These are phyloP conservation scores for Amphicarpaea edgeworthii DNA, from an alignment of 306 rosid species.

Conservation along the genomic window DNA sequence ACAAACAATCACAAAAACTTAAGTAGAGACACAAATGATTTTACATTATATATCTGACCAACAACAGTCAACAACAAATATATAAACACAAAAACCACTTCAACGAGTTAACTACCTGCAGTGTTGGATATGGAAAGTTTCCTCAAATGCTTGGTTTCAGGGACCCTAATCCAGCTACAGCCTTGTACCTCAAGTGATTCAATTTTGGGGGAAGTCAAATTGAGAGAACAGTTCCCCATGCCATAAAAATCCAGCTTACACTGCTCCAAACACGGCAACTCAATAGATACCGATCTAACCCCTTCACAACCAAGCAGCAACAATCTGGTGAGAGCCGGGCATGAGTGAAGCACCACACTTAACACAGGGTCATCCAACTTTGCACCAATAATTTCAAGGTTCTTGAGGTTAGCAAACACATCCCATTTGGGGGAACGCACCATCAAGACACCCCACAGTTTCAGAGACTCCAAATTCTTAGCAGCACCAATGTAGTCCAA, in stretches of 20 bases:
- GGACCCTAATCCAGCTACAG: constrained; percentile 90
- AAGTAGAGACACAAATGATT: not conserved
- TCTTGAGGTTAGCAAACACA: constrained; percentile 66
- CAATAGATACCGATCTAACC: constrained; percentile 64
- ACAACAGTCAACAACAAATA: constrained; percentile 26
- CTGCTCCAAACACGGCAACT: constrained; percentile 67
- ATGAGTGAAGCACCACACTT: constrained; percentile 59
- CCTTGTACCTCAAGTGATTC: constrained; percentile 95
- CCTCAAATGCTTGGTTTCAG: constrained; percentile 64
- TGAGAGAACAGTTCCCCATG: constrained; percentile 71
- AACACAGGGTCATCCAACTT: constrained; percentile 72
- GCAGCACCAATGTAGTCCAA: constrained; percentile 72
- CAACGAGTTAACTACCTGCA: constrained; percentile 63
- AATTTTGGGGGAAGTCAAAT: constrained; percentile 69
- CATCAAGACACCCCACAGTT: constrained; percentile 94
- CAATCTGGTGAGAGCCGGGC: constrained; percentile 75
- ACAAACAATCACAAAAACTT: not conserved
- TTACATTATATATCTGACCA: not conserved
- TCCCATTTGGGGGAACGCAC: constrained; percentile 77
- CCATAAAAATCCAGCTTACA: constrained; percentile 96
- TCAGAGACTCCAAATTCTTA: constrained; percentile 72
- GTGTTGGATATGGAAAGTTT: constrained; percentile 77
- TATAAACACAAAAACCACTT: constrained; percentile 30
- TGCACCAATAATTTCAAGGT: constrained; percentile 89
- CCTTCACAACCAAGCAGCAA: constrained; percentile 93